These are phyloP conservation scores for Diplotaxis tenuifolia DNA, from an alignment of 345 rosid species.

Conservation along the genomic window DNA sequence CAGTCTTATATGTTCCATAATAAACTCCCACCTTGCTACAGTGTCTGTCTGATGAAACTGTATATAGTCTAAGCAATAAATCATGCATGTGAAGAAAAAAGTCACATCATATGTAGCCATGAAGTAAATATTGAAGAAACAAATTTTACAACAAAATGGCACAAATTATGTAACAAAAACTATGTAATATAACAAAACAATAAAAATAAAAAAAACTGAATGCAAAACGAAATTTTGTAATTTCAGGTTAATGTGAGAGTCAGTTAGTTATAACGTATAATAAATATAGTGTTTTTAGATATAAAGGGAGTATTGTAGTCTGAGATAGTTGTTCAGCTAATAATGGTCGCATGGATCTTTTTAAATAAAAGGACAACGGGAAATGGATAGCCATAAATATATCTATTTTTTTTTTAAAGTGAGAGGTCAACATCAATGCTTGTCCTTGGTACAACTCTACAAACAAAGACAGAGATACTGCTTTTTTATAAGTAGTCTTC, in stretches of 20 bases:
- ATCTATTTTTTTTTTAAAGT: too few relatives aligned
- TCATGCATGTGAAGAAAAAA: conserved; percentile 8
- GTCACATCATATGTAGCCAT: background rate
- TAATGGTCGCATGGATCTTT: background rate
- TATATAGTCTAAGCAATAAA: background rate
- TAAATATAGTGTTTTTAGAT: background rate
- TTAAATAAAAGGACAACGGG: conserved; percentile 4
- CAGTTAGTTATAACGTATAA: background rate
- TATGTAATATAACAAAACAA: background rate
- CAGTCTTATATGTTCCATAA: conserved; percentile 5
- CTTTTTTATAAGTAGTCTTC: conserved; percentile 28
- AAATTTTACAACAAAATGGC: background rate
- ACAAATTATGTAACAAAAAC: background rate
- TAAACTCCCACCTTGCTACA: conserved; percentile 1
- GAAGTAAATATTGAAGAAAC: background rate
- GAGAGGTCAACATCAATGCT: conserved; percentile 33
- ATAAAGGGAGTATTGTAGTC: background rate
- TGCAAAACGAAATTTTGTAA: background rate
- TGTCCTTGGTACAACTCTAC: conserved; percentile 6
- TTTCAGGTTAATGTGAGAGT: background rate
- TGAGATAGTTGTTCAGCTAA: background rate
- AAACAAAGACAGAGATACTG: conserved; percentile 31
- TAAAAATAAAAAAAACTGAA: background rate
- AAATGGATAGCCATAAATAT: conserved; percentile 3
- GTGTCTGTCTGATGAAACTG: conserved; percentile 6